Conservation (phyloP, 768 basidiomycete genomes). For the Lactarius psammicola region DNA sequence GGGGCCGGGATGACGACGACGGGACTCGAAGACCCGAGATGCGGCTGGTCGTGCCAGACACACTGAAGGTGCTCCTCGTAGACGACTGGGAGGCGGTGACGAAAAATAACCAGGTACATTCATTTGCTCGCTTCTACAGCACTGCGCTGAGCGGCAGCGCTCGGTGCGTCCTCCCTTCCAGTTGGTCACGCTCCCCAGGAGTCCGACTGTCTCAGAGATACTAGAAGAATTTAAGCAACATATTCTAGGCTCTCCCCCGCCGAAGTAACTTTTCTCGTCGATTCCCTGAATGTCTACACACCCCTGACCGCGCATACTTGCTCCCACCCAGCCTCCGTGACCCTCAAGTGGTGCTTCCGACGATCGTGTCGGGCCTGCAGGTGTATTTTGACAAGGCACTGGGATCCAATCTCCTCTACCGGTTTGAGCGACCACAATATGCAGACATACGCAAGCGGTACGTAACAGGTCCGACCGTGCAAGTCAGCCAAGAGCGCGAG, state of each 20-base stretch:
- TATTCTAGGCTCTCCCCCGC: slow-evolving; percentile 47
- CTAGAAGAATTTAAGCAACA: slow-evolving; percentile 75
- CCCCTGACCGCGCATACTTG: background rate
- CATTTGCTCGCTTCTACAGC: background rate
- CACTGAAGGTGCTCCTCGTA: slow-evolving; percentile 84
- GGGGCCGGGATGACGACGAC: slow-evolving; percentile 81
- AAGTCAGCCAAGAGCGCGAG: slow-evolving; percentile 68
- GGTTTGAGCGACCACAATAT: slow-evolving; percentile 94
- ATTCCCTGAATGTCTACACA: background rate
- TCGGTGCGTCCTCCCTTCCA: slow-evolving; percentile 35
- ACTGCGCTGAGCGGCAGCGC: background rate
- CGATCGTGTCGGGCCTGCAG: slow-evolving; percentile 79
- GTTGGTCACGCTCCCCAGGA: slow-evolving; percentile 82
- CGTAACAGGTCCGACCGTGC: slow-evolving; percentile 69
- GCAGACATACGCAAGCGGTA: slow-evolving; percentile 71
- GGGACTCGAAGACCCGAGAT: slow-evolving; percentile 79
- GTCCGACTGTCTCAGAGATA: slow-evolving; percentile 73
- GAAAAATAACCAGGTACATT: slow-evolving; percentile 80
- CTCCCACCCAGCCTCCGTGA: slow-evolving; percentile 55
- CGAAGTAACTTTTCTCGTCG: slow-evolving; percentile 40
- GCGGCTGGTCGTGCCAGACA: slow-evolving; percentile 85
- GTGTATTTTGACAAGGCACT: slow-evolving; percentile 93
- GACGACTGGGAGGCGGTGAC: slow-evolving; percentile 99
- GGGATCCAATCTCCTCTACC: slow-evolving; percentile 87
- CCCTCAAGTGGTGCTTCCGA: slow-evolving; percentile 66